Evolutionary conservation across 2,329 filamentous ascomycete species (phyloP).

Genomic region (Ustilaginoidea virens): DNA sequence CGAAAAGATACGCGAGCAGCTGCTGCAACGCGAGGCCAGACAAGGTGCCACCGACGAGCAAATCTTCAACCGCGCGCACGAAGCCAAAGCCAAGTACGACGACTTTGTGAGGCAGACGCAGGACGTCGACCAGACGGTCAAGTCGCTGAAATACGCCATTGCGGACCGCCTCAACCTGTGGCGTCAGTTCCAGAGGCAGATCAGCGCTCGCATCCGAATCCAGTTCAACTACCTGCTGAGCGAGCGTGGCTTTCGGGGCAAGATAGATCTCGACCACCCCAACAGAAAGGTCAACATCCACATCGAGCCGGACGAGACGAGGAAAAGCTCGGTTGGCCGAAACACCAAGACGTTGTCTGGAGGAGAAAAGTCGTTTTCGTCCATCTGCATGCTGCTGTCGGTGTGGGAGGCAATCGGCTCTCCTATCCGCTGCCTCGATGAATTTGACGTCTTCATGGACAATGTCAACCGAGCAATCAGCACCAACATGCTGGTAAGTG

Average conservation of each 20-base stretch:
- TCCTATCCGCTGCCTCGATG: conserved; percentile 84
- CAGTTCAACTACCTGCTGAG: conserved; percentile 81
- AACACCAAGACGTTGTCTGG: conserved; percentile 87
- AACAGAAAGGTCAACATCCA: conserved; percentile 61
- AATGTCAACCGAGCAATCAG: conserved; percentile 86
- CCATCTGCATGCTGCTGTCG: conserved; percentile 79
- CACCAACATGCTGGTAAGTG: conserved; percentile 77
- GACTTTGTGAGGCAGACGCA: conserved; percentile 26
- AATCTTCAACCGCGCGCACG: conserved; percentile 35
- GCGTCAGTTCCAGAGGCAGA: conserved; percentile 66
- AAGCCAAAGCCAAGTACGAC: conserved; percentile 25
- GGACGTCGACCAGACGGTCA: conserved; percentile 25
- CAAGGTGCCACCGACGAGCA: conserved; percentile 50
- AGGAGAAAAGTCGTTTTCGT: conserved; percentile 95
- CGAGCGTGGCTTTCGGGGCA: conserved; percentile 78
- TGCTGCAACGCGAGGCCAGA: conserved; percentile 39
- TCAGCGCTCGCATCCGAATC: conserved; percentile 71
- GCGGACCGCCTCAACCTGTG: conserved; percentile 58
- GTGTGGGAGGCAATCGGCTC: conserved; percentile 99
- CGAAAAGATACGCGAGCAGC: conserved; percentile 37
- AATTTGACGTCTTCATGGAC: conserved; percentile 99
- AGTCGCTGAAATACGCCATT: conserved; percentile 41
- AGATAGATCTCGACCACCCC: conserved; percentile 62
- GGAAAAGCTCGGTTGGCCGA: conserved; percentile 52
- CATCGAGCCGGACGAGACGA: conserved; percentile 57